Percentiles rank a stretch among this genome's conserved stretches.
Conservation (phyloP, 805 yeast genomes). For the Wickerhamomyces sydowiorum region DNA sequence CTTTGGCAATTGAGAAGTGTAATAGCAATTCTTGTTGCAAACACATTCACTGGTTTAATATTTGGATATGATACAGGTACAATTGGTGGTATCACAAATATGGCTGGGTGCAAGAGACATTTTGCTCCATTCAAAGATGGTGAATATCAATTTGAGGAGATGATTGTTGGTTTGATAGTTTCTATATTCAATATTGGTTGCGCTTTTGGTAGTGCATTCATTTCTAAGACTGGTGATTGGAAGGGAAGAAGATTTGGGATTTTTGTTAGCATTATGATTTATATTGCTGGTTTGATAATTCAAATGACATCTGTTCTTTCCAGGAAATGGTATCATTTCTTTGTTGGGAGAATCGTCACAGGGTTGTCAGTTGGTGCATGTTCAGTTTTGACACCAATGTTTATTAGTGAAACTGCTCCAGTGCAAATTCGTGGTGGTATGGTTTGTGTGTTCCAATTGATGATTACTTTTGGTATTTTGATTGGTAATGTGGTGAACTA, state of each 20-base stretch:
- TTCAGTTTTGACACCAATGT: slow-evolving; percentile 69
- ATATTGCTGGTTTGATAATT: slow-evolving; percentile 52
- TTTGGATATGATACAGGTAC: slow-evolving; percentile 78
- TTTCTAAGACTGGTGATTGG: slow-evolving; percentile 54
- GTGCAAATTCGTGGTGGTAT: slow-evolving; percentile 61
- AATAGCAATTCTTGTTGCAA: no score
- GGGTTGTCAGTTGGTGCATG: slow-evolving; percentile 74
- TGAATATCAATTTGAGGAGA: slow-evolving; percentile 31
- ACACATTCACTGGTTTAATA: slow-evolving; percentile 68
- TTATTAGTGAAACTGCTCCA: slow-evolving; percentile 64
- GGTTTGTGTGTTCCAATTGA: slow-evolving; percentile 58
- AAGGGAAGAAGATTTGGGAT: slow-evolving; percentile 59
- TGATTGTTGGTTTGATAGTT: slow-evolving; percentile 44
- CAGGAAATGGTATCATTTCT: slow-evolving; percentile 54
- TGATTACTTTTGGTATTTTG: slow-evolving; percentile 61
- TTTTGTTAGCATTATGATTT: slow-evolving; percentile 46
- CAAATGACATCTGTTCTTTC: slow-evolving; percentile 44
- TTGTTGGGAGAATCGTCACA: slow-evolving; percentile 58
- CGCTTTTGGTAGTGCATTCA: slow-evolving; percentile 59
- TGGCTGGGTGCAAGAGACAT: slow-evolving; percentile 46
- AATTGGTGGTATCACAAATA: slow-evolving; percentile 63
- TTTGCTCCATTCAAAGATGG: slow-evolving; percentile 37
- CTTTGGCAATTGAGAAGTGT: no score
- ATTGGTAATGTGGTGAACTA: slow-evolving; percentile 60
- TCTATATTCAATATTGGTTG: slow-evolving; percentile 63